phyloP scores from a whole-genome alignment of 2,329 filamentous ascomycete genomes.

The Penicillium digitatum region DNA sequence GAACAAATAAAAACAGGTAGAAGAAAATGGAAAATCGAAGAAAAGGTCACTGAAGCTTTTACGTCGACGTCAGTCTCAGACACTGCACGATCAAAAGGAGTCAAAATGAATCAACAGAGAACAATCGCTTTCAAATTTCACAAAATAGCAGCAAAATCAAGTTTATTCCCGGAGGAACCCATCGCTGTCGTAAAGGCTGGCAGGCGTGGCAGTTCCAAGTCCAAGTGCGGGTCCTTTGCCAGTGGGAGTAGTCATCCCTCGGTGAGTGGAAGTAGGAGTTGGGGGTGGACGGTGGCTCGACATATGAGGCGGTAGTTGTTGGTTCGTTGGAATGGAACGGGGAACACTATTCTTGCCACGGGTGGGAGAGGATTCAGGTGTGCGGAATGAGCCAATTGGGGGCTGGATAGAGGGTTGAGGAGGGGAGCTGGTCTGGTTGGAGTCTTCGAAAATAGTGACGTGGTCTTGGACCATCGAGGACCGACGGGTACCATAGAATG shows the following conservation, averaged over 20 bases:
- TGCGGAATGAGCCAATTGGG: conserved; percentile 11
- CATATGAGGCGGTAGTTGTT: conserved; percentile 16
- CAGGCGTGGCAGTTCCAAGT: conserved; percentile 38
- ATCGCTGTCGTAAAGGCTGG: conserved; percentile 46
- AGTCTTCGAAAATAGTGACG: conserved; percentile 42
- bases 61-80: background rate
- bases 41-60: background rate
- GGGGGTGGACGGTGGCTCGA: conserved; percentile 11
- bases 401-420: conserved; percentile 5
- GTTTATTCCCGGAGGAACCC: conserved; percentile 38
- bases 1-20: background rate
- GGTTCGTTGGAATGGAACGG: conserved; percentile 14
- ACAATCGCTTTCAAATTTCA: background rate
- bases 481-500: conserved; percentile 9
- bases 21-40: no score
- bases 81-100: background rate
- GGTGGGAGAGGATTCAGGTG: conserved; percentile 15
- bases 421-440: conserved; percentile 19
- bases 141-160: background rate
- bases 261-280: conserved; percentile 16
- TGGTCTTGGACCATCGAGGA: conserved; percentile 22
- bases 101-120: background rate
- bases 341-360: conserved; percentile 14
- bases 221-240: conserved; percentile 29
- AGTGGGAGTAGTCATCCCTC: conserved; percentile 28